These are phyloP conservation scores for Candida coquimbonensis DNA, from an alignment of 805 yeast genomes.

Conservation along the genomic window DNA sequence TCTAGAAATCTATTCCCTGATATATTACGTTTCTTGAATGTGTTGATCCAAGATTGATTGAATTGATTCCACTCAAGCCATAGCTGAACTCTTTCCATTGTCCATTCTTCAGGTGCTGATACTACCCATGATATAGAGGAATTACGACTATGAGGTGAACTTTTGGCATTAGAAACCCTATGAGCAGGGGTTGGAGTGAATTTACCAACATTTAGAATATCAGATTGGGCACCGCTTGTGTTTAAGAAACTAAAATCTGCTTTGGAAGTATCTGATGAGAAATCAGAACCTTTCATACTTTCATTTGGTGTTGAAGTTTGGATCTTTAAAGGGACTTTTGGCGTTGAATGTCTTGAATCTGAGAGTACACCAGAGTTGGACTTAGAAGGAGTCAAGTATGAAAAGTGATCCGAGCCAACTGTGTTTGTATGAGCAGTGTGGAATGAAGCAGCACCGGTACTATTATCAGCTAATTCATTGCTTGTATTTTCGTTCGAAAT, in stretches of 20 bases:
- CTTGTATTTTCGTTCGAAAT: not conserved
- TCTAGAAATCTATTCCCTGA: constrained; percentile 59
- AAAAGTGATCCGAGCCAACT: not conserved
- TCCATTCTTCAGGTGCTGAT: constrained; percentile 60
- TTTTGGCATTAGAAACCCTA: not conserved
- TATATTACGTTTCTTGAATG: constrained; percentile 51
- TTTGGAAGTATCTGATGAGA: constrained; percentile 6
- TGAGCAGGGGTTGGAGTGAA: constrained; percentile 2
- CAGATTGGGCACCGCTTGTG: constrained; percentile 13
- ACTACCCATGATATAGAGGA: constrained; percentile 40
- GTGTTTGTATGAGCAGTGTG: constrained; percentile 18
- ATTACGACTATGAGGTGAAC: constrained; percentile 20
- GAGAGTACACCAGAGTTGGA: constrained; percentile 13
- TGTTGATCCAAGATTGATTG: constrained; percentile 65
- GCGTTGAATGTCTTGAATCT: constrained; percentile 6
- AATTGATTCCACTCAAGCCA: constrained; percentile 72
- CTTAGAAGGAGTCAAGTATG: constrained; percentile 11
- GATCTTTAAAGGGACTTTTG: constrained; percentile 5
- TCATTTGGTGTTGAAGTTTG: constrained; percentile 13
- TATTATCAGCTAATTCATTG: not conserved
- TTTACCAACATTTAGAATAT: not conserved
- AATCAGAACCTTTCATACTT: not conserved
- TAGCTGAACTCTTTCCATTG: constrained; percentile 49
- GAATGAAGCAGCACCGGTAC: constrained; percentile 8
- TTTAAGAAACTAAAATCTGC: constrained; percentile 21